Evolutionary conservation across 106 monocot species (phyloP), one percentile per base, ranked within the genome.

Genomic region (Allium sativum): DNA sequence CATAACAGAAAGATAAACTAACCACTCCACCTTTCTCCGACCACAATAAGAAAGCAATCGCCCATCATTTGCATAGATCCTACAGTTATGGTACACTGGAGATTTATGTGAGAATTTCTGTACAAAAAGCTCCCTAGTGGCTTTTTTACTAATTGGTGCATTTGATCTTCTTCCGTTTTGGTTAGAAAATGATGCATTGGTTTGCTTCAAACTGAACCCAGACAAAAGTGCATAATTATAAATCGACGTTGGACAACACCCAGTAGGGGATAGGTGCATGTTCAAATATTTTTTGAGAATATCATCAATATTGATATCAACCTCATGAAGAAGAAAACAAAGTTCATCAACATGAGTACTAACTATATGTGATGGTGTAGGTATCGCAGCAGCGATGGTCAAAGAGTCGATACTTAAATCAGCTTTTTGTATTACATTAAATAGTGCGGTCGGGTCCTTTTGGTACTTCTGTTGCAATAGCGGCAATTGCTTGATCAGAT

Each of bases 71-170:
- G 95, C 90, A 78, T 75, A 96, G 53, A 96, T 96, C 56, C 91
- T 87, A 56, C 87, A 96, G 60, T 96, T 96, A 61, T 96, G 87
- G 72, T 96, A 96, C 59, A 96, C 90, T 63, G 90, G 95, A 40
- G 90, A 76, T 73, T 96, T 96, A 71, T 90, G 91, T 9, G 95
- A 87, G 52, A 96, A 96, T 55, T 96, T 91, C 67, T 82, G 81
- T 61, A 96, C 84, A 77, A 96, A 96, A 59, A 82, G 77, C 51
- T 84, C 84, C 42, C 90, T 78, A n/a, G 95, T 87, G 65, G 81
- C 70, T 65, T 79, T 90, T 52, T 71, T 79, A 40, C 73, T 68
- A 68, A 57, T 21, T 64, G 57, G 21, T 53, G 62, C 40, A 48
- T 66, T 47, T 40, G 18, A 66, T 51, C 79, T 87, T 50, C 70